Base-by-base conservation (phyloP, 129 eudicot species). In the Logfia minima region DNA sequence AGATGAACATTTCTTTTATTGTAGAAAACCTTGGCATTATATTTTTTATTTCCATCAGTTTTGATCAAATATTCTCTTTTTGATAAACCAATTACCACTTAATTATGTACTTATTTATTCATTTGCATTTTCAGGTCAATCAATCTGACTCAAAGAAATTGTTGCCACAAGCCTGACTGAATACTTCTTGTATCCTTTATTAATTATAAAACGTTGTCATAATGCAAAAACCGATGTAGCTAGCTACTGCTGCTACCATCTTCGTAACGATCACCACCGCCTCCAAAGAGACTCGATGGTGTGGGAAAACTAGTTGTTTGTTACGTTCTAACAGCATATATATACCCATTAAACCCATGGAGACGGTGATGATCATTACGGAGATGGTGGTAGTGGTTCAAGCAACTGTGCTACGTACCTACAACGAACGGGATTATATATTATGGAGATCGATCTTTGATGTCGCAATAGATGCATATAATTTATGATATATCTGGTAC, bases 201-300 rank as follows among this genome's bases (percentile, higher is more conserved):
- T 26, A 26, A 1, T 26, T 13, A 22, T n/a, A 56, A 56, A 56
- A 56, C 6, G 62, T 56, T 56, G 9, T 56, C 10, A 2, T 29
- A 10, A 22, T 45, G 61, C 41, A 13, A 23, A 23, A 66, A 2
- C 35, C 39, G 22, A 59, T 59, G 16, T 74, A 17, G 2, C 39
- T 19, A 48, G 9, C 55, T 19, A 62, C 39, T 39, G 9, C 66
- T 2, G 1, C 60, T 56, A 67, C 80, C n/a, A 80, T 74, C 75
- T 74, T 62, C 74, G 9, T 80, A 80, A 80, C 80, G 80, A 74
- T 80, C 84, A 80, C 80, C 80, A 67, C 84, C 75, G 84, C 84
- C 84, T 66, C 75, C 70, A 45, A 26, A 26, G 70, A 34, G 37
- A 67, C n/a, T 53, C 19, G 19, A 65, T 71, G 59, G 32, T 52